Percentiles rank a stretch among this genome's conserved stretches.
Evolutionary conservation across 345 rosid genomes (phyloP).

Genomic region (Gossypium arboreum): DNA sequence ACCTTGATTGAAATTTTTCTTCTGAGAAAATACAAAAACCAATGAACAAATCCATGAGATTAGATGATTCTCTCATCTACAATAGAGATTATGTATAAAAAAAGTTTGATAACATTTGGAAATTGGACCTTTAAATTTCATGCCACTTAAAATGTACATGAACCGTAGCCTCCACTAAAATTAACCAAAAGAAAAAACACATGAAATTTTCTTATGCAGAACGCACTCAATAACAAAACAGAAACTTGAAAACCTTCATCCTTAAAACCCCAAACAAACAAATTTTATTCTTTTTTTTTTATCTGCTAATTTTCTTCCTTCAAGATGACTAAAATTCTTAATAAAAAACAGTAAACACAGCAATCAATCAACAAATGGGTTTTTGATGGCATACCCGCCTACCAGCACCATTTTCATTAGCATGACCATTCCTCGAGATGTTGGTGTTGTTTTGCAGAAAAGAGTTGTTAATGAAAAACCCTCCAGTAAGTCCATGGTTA

Average conservation of each 20-base stretch:
- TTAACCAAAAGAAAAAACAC: not conserved
- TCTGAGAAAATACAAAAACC: conserved; percentile 35
- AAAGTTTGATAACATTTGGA: not conserved
- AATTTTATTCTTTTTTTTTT: not conserved
- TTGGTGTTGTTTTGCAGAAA: conserved; percentile 23
- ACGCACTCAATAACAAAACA: not conserved
- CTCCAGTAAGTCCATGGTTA: conserved; percentile 33
- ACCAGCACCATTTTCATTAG: conserved; percentile 38
- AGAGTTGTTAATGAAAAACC: conserved; percentile 39
- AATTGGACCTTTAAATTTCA: not conserved
- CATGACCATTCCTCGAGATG: conserved; percentile 32
- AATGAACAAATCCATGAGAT: conserved; percentile 3
- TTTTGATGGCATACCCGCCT: conserved; percentile 46
- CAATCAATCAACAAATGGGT: conserved; percentile 1
- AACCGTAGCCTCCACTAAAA: not conserved
- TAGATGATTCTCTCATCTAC: not conserved
- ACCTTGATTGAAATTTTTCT: conserved; percentile 69
- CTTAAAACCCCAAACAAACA: not conserved
- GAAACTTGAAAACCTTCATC: not conserved
- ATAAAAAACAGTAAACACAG: not conserved
- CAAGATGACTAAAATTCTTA: not conserved
- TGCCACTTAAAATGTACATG: not conserved
- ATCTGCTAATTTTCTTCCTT: not conserved
- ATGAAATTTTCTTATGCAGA: not conserved
- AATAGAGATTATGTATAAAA: not conserved